Base-by-base conservation (phyloP, 768 basidiomycete genomes). In the Pleurotus sapidus region DNA sequence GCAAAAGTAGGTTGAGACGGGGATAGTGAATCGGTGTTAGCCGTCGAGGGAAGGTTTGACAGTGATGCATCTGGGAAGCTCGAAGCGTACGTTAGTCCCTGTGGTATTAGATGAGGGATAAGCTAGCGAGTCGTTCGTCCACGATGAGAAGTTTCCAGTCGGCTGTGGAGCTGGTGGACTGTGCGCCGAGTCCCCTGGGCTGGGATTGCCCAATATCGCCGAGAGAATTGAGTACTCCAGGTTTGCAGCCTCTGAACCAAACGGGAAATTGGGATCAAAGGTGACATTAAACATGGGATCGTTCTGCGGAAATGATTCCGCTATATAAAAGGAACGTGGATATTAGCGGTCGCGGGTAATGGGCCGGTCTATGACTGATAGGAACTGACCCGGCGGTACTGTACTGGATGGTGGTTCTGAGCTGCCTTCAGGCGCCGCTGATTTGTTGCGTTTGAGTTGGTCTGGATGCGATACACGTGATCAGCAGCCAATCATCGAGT, bases 161-260 rank as follows among this genome's bases (percentile, higher is more conserved):
- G 74, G 67, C 47, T 76, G 76, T 46, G 74, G 67, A 62, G 76
- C 54, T 42, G 76, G 74, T 17, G 77, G 76, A n/a, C 73, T 75
- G 38, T 73, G 66, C 1, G 68, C 68, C 3, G 78, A 75, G 25
- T 80, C 77, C 45, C 79, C 68, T 5, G 80, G 83, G 67, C 86
- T 87, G 34, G 87, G 82, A 62, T 86, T 90, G 39, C 91, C 93
- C 49, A 98, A 81, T 67, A 98, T 95, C 20, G 89, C 85, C 47
- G 91, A 93, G 5, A 98, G 84, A 63, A 97, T 96, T 48, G 93
- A 93, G 72, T 97, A 98, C 68, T 98, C 96, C 60, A 93, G 78
- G 68, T 95, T 95, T 20, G 93, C 94, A 7, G 91, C 93, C 69
- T 95, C 91, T 46, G 92, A 93, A 50, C 88, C 90, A 70, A 95